phyloP scores from a whole-genome alignment of 1,284 basidiomycete species.

The Apiotrichum gracile region DNA sequence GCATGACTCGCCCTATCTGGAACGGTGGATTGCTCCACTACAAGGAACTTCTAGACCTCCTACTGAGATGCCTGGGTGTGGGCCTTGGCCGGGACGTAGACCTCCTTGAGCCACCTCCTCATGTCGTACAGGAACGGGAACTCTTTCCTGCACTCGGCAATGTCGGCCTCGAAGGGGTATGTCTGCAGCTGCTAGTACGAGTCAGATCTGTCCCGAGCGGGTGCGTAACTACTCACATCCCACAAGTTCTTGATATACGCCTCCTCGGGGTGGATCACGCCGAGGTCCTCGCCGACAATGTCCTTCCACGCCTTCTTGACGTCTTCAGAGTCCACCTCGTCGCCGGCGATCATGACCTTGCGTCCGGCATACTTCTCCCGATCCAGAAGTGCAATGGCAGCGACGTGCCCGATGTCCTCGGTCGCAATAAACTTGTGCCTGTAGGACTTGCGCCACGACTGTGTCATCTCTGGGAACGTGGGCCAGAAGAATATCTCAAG shows the following conservation, averaged over 20 bases:
- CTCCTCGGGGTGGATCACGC: background rate
- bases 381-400: background rate
- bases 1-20: too few species aligned
- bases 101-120: background rate
- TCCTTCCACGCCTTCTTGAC: background rate
- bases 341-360: background rate
- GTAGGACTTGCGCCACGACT: background rate
- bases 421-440: constrained; percentile 1
- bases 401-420: constrained; percentile 1
- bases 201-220: background rate
- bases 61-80: too few species aligned
- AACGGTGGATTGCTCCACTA: too few species aligned
- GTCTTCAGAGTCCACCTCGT: background rate
- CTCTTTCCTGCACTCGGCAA: background rate
- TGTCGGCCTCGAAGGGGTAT: background rate
- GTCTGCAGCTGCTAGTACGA: background rate
- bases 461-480: background rate
- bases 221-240: background rate
- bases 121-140: background rate
- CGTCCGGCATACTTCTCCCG: background rate
- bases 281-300: background rate
- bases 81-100: background rate
- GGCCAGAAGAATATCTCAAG: background rate
- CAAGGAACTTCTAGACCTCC: too few species aligned
- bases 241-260: background rate